Conservation (phyloP, 2,329 filamentous ascomycete genomes). For the Talaromyces sp. region DNA sequence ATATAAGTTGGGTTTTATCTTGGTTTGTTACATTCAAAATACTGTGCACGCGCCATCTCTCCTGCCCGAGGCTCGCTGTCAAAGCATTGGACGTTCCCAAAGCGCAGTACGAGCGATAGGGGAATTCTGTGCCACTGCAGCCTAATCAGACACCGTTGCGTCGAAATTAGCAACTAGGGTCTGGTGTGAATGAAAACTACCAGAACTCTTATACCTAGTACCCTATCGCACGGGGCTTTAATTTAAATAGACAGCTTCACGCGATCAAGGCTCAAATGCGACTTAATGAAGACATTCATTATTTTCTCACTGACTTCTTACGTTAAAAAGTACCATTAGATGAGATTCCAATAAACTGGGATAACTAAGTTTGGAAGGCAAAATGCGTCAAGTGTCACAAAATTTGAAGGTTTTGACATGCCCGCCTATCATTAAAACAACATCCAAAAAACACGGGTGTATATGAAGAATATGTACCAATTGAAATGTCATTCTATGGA, state of each 20-base stretch:
- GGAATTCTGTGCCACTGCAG: background rate
- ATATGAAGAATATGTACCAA: too few relatives aligned
- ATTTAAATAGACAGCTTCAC: background rate
- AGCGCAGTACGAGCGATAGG: background rate
- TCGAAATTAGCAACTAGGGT: background rate
- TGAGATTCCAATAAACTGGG: background rate
- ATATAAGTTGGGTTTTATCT: background rate
- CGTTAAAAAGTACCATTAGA: background rate
- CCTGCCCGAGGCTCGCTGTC: constrained; percentile 22
- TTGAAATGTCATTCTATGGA: background rate
- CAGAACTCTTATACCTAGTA: background rate
- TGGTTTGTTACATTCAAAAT: background rate
- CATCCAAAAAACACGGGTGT: too few relatives aligned
- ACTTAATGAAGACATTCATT: background rate
- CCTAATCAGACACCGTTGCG: background rate
- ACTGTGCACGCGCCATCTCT: constrained; percentile 17
- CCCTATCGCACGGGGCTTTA: background rate
- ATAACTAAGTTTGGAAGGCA: background rate
- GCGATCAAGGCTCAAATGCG: background rate
- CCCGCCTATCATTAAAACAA: background rate
- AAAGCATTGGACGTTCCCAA: constrained; percentile 25
- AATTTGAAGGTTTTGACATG: background rate
- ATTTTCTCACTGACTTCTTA: background rate
- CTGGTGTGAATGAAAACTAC: background rate
- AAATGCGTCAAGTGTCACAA: background rate